Percentiles rank a stretch among this genome's conserved stretches.
These are phyloP conservation scores for Pythium aphanidermatum DNA, from an alignment of 352 stramenopile genomes.

Conservation along the genomic window DNA sequence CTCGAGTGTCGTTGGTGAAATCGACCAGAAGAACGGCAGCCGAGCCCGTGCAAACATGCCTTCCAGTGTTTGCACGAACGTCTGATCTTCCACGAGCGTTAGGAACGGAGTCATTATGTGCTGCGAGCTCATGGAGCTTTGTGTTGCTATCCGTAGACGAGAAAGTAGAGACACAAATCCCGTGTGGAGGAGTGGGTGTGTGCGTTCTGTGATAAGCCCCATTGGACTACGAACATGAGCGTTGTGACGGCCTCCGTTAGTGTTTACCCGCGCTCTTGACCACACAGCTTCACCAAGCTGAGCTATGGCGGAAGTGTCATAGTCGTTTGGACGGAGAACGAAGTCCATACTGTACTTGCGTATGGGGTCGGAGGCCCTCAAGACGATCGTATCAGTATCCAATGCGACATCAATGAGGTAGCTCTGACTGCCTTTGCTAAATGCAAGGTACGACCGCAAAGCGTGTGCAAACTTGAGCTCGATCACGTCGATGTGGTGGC, in stretches of 20 bases:
- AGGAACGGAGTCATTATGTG: slow-evolving; percentile 32
- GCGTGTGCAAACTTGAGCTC: slow-evolving; percentile 43
- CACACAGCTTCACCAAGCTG: slow-evolving; percentile 15
- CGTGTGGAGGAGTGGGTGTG: slow-evolving; percentile 28
- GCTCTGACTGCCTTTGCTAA: slow-evolving; percentile 35
- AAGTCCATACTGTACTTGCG: slow-evolving; percentile 57
- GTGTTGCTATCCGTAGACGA: slow-evolving; percentile 24
- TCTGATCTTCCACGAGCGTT: slow-evolving; percentile 45
- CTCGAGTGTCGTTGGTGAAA: slow-evolving; percentile 41
- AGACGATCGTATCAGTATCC: slow-evolving; percentile 22
- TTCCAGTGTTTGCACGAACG: slow-evolving; percentile 43
- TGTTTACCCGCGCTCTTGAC: neutral
- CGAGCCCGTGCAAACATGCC: slow-evolving; percentile 29
- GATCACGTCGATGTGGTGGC: slow-evolving; percentile 40
- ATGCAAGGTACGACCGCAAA: slow-evolving; percentile 27
- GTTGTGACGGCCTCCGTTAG: slow-evolving; percentile 1
- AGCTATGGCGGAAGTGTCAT: slow-evolving; percentile 11
- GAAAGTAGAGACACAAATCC: slow-evolving; percentile 28
- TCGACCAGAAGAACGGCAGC: slow-evolving; percentile 63
- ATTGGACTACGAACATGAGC: slow-evolving; percentile 20
- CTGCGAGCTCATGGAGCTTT: slow-evolving; percentile 14
- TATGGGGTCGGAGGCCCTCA: slow-evolving; percentile 44
- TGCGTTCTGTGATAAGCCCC: slow-evolving; percentile 33
- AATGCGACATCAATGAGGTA: slow-evolving; percentile 40
- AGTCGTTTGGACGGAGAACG: slow-evolving; percentile 43